Conservation (phyloP, 805 yeast species). For the Blastobotrys parvus region DNA sequence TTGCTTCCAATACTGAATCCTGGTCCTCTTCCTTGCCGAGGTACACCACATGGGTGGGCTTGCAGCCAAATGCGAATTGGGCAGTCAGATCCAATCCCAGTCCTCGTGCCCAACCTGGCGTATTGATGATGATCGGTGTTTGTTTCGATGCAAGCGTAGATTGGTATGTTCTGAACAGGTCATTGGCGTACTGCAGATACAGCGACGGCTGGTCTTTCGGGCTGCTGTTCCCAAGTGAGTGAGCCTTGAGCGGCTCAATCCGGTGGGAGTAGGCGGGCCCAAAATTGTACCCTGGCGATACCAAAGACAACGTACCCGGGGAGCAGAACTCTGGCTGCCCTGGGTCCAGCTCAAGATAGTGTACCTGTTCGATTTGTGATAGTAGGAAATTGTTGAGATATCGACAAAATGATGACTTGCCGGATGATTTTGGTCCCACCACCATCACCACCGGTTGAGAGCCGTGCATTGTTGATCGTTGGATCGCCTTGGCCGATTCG, state of each 20-base stretch:
- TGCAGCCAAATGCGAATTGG: slow-evolving; percentile 31
- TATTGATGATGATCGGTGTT: slow-evolving; percentile 50
- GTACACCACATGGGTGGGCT: slow-evolving; percentile 52
- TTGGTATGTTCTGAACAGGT: slow-evolving; percentile 32
- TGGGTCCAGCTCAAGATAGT: slow-evolving; percentile 73
- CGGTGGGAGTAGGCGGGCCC: slow-evolving; percentile 32
- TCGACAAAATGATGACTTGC: slow-evolving; percentile 67
- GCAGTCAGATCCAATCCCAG: slow-evolving; percentile 63
- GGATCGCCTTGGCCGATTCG: slow-evolving; percentile 7
- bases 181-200: slow-evolving; percentile 39
- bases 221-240: slow-evolving; percentile 55
- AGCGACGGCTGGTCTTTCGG: slow-evolving; percentile 59
- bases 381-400: slow-evolving; percentile 44
- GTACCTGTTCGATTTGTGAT: slow-evolving; percentile 27
- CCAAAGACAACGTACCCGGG: slow-evolving; percentile 63
- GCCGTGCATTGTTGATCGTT: neutral
- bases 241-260: slow-evolving; percentile 13
- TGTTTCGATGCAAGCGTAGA: neutral
- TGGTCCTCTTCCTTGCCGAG: slow-evolving; percentile 35
- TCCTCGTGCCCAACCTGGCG: slow-evolving; percentile 92
- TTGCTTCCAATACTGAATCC: neutral
- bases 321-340: slow-evolving; percentile 76
- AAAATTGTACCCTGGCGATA: slow-evolving; percentile 27
- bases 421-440: slow-evolving; percentile 66
- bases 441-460: slow-evolving; percentile 28